Percentiles rank a stretch among this genome's conserved stretches.
phyloP scores from a whole-genome alignment of 148 eudicot genomes.

The Beta vulgaris region DNA sequence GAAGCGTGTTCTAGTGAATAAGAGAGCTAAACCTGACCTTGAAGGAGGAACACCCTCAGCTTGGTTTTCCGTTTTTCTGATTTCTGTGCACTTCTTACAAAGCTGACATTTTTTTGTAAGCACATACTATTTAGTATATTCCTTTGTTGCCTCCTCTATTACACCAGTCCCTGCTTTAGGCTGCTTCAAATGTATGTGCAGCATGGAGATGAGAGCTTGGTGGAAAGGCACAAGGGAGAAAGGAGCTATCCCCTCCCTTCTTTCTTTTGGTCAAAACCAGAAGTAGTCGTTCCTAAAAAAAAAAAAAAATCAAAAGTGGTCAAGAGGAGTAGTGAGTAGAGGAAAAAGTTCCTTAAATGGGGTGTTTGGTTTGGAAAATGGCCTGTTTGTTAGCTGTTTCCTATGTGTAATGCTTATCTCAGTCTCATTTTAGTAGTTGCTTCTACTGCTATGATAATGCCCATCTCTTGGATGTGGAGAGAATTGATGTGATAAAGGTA shows the following conservation, averaged over 20 bases:
- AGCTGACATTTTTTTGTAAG: background rate
- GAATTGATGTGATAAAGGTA: too few species aligned
- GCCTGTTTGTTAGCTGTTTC: background rate
- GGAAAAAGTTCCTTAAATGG: too few species aligned
- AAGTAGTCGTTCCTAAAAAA: too few species aligned
- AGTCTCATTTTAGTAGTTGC: background rate
- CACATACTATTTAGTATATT: background rate
- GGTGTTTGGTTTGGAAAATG: background rate
- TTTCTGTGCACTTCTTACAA: background rate
- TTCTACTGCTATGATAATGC: background rate
- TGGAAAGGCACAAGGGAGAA: background rate
- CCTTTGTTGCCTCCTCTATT: background rate
- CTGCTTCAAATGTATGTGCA: background rate
- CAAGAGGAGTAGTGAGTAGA: too few species aligned
- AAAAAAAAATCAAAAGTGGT: background rate
- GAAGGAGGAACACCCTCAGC: background rate
- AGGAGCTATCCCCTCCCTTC: background rate
- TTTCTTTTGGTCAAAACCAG: background rate
- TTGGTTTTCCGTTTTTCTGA: background rate
- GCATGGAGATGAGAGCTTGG: background rate
- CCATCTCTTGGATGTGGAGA: too few species aligned
- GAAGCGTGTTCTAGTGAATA: background rate
- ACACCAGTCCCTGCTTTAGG: background rate
- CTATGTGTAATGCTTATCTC: background rate
- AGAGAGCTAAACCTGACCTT: slow-evolving; percentile 2